Base-by-base conservation (phyloP, 2,329 filamentous ascomycete genomes). In the Arthrobotrys entomopaga region DNA sequence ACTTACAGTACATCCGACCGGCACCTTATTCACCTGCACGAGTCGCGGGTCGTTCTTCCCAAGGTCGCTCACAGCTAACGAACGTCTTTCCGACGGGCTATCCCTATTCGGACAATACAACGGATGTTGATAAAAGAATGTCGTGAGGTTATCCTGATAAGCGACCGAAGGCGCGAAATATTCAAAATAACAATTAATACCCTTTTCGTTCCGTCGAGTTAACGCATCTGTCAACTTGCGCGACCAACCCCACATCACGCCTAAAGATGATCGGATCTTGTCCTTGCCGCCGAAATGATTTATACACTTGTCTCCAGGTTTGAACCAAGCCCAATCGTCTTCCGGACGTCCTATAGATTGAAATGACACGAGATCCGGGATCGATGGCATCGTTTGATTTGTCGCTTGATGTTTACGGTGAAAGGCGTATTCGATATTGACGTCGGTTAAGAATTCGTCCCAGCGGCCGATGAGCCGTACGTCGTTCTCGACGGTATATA, bases 91-190 rank as follows among this genome's bases (percentile, higher is more conserved):
- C 49, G 67, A 65, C 7, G 63, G 20, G 3, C 13, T 24, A 4
- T 16, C 43, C 6, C 29, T 61, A 10, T 46, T 50, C 24, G 70
- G 52, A 34, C 70, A 74, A 22, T 67, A 74, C 29, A 74, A 15
- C 34, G 70, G 70, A 46, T 74, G 61, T 42, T 74, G 70, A 43
- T 74, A 74, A 22, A 67, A 74, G 19, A 74, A 74, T 16, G 63
- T 58, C 24, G 70, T 74, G 11, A 74, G 48, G 29, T 48, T 42
- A 8, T 67, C 38, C 11, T 53, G 52, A 48, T 61, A 67, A 8
- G 70, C 61, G 4, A 53, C 19, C 8, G 70, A 63, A 11, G 70
- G 70, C 15, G 70, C 50, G 38, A 74, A 74, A 46, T 67, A 74
- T 53, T 74, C 70, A 16, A 57, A 74, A 34, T 67, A 74, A 15